These are phyloP conservation scores for Ogataea polymorpha DNA, from an alignment of 805 yeast species.

Conservation along the genomic window DNA sequence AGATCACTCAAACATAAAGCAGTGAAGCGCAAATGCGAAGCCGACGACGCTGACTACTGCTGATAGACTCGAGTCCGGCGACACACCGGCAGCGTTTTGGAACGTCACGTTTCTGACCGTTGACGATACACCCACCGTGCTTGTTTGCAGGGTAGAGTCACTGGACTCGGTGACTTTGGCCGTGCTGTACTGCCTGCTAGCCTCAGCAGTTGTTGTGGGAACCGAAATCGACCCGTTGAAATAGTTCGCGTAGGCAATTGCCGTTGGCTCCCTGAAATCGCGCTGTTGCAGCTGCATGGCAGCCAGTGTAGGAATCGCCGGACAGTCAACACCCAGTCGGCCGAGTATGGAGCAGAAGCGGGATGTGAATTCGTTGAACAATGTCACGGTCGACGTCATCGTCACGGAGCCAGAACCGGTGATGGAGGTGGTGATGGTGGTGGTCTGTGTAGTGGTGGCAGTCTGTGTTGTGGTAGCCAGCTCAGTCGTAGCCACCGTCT, in stretches of 20 bases:
- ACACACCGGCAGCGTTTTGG: constrained; percentile 10
- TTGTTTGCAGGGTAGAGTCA: constrained; percentile 1
- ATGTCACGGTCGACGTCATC: constrained; percentile 13
- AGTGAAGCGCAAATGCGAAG: constrained; percentile 12
- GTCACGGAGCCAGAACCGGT: constrained; percentile 7
- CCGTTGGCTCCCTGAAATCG: constrained; percentile 9
- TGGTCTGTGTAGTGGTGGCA: constrained; percentile 5
- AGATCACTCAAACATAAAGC: constrained; percentile 13
- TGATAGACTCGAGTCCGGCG: constrained; percentile 6
- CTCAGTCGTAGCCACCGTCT: constrained; percentile 7
- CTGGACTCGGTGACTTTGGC: background rate
- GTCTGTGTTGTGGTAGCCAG: constrained; percentile 12
- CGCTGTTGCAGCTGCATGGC: constrained; percentile 10
- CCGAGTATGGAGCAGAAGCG: constrained; percentile 20
- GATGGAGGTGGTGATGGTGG: constrained; percentile 10
- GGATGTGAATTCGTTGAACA: constrained; percentile 17
- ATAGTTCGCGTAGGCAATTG: background rate
- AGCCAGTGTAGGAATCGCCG: constrained; percentile 4
- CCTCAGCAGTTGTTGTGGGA: background rate
- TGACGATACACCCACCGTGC: background rate
- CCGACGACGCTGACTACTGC: constrained; percentile 15
- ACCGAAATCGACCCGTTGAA: background rate
- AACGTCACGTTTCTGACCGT: constrained; percentile 9
- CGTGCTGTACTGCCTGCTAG: background rate
- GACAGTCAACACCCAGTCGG: constrained; percentile 19